phyloP scores from a whole-genome alignment of 1,139 yeast genomes.

The Saccharomycopsis hybrid region DNA sequence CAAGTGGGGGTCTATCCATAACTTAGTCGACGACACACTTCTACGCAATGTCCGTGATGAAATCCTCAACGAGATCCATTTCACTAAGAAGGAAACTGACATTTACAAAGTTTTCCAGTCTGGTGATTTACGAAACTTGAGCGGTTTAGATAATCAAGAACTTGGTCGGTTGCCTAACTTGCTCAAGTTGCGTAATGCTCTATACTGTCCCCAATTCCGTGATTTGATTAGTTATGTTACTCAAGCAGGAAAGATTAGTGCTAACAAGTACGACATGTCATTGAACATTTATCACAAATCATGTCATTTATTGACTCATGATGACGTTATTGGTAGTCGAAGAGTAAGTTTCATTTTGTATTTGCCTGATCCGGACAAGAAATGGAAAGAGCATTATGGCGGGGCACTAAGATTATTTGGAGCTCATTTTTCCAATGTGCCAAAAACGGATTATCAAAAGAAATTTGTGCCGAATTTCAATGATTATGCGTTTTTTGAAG shows the following conservation, averaged over 20 bases:
- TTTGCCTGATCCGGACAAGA: constrained; percentile 83
- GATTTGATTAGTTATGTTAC: constrained; percentile 77
- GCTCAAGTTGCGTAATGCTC: constrained; percentile 72
- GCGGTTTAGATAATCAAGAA: constrained; percentile 78
- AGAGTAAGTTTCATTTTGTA: constrained; percentile 89
- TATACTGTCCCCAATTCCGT: constrained; percentile 81
- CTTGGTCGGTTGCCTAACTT: constrained; percentile 66
- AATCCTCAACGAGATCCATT: constrained; percentile 74
- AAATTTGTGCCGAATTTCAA: constrained; percentile 89
- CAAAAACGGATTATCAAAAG: constrained; percentile 65
- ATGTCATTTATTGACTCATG: constrained; percentile 91
- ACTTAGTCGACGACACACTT: constrained; percentile 68
- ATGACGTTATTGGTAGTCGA: constrained; percentile 94
- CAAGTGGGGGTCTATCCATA: constrained; percentile 79
- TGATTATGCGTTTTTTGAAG: constrained; percentile 92
- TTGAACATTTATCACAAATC: constrained; percentile 88
- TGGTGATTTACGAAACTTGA: constrained; percentile 90
- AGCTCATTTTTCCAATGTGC: constrained; percentile 82
- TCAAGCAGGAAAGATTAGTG: constrained; percentile 85
- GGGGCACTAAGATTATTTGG: constrained; percentile 88
- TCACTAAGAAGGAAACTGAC: constrained; percentile 94
- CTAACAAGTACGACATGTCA: constrained; percentile 85
- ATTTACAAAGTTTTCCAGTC: constrained; percentile 92
- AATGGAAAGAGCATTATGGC: constrained; percentile 86
- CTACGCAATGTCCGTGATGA: constrained; percentile 77